These are phyloP conservation scores for Diplodia mutila DNA, from an alignment of 2,329 filamentous ascomycete species.

Conservation along the genomic window DNA sequence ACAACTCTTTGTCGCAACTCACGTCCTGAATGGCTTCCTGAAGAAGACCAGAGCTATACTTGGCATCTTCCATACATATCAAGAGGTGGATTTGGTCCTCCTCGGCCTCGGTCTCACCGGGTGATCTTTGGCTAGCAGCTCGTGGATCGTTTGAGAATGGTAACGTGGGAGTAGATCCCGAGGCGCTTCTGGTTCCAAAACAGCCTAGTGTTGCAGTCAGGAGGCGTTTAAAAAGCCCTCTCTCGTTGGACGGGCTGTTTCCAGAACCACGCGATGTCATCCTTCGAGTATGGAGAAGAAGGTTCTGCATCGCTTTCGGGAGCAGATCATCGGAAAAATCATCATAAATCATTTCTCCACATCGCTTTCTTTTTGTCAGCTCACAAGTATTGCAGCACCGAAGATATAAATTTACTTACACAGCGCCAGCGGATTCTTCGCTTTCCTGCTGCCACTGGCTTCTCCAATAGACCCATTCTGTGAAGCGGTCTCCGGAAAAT, in stretches of 20 bases:
- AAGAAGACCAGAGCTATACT: background rate
- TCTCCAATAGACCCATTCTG: too few relatives aligned
- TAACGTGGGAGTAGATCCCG: background rate
- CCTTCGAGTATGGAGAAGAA: background rate
- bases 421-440: too few relatives aligned
- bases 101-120: background rate
- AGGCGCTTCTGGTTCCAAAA: too few relatives aligned
- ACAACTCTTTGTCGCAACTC: too few relatives aligned
- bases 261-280: background rate
- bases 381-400: too few relatives aligned
- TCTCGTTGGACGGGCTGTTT: rapidly evolving
- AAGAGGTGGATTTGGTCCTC: background rate
- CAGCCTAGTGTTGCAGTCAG: too few relatives aligned
- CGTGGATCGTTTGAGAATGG: background rate
- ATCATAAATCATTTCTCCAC: background rate
- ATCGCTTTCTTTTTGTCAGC: too few relatives aligned
- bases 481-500: too few relatives aligned
- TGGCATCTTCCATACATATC: background rate
- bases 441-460: too few relatives aligned
- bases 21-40: too few relatives aligned
- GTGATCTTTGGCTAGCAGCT: too few relatives aligned
- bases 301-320: background rate
- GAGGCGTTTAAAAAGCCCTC: background rate
- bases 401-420: too few relatives aligned
- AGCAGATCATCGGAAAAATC: background rate